Base-by-base conservation (phyloP, 768 basidiomycete genomes). In the Termitomyces sp. region DNA sequence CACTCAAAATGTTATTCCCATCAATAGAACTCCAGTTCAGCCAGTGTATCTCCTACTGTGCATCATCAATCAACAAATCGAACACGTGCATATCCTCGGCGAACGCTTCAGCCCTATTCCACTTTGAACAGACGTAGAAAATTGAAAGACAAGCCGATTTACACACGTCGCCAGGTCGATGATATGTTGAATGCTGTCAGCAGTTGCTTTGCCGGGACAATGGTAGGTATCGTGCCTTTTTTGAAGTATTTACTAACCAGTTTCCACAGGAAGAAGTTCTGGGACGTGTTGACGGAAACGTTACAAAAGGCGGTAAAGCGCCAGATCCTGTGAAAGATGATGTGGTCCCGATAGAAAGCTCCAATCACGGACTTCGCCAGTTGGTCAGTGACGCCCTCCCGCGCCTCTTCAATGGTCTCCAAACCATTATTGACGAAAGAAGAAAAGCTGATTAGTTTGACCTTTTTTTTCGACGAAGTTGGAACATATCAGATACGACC, bases 121-220 rank as follows among this genome's bases (percentile, higher is more conserved):
- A 22, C 52, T 28, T 42, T 32, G 3, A 51, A 49, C 50, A 56
- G 45, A 26, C 54, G 58, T 33, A 59, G 47, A 52, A 62, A 53
- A 47, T 6, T 55, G 32, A 62, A 57, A 45, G 61, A 62, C 33
- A 61, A 58, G 43, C 60, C 60, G 18, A 47, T 61, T 10, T 61
- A 61, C 18, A 61, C 60, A 20, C 60, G 56, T 6, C 47, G 57
- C 12, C 60, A 61, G n/a, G 60, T 61, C 43, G 57, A 61, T 24
- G 57, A 61, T 35, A 61, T 61, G 57, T 30, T 61, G 14, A 54
- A 48, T 54, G 57, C 60, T 8, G 60, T 61, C 50, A 55, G 57
- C 26, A 47, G 28, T 24, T 61, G 60, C n/a, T 58, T 61, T 50
- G 53, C 53, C 10, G 48, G 60, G 7, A 56, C 57, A 22, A 58